Evolutionary conservation across 2,329 filamentous ascomycete genomes (phyloP), one percentile per base, ranked within the genome.

Genomic region (Penicillium nordicum): DNA sequence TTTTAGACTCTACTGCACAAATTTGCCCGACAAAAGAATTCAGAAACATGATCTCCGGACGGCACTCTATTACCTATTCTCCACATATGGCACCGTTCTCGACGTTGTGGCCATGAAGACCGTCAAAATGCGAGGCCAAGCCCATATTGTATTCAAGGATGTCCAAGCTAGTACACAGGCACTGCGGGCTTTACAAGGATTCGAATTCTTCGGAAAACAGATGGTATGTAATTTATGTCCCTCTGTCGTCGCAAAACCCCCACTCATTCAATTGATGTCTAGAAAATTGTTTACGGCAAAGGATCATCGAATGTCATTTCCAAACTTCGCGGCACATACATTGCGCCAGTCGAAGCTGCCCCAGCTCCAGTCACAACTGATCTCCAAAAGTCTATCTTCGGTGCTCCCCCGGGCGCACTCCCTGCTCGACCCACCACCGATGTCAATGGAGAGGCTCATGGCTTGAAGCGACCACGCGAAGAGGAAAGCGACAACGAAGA

Each of bases 251-350:
- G 47, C 55, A 52, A 36, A 59, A 59, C 34, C 8, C 47, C n/a
- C 23, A 21, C 43, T 53, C 42, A 56, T 36, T 46, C 34, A 48
- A 32, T 29, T 18, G 41, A 27, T 25, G 21, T 54, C 23, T 65
- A 97, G 93, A 89, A 87, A 84, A 92, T 99, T 65, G 82, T 88
- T 63, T 99, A 97, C 73, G 92, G 90, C 55, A 96, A 92, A 74
- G 86, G 87, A 55, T 93, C 93, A 71, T 97, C 92, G 4, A 83
- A 96, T 72, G 88, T 89, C 25, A 85, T 99, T 60, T 86, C 91
- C 34, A 96, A 96, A 74, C 85, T 99, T 51, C 92, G 96, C 64
- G 94, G 94, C 60, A 93, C 90, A 14, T 96, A 92, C 77, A 87
- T 87, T 69, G 82, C 89, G 64, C 86, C 90, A 14, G 77, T 79